A percentile compares a stretch with the other conserved stretches of the same genome.
phyloP scores from a whole-genome alignment of 176 grass and related monocot species.

The Alloteropsis semialata region DNA sequence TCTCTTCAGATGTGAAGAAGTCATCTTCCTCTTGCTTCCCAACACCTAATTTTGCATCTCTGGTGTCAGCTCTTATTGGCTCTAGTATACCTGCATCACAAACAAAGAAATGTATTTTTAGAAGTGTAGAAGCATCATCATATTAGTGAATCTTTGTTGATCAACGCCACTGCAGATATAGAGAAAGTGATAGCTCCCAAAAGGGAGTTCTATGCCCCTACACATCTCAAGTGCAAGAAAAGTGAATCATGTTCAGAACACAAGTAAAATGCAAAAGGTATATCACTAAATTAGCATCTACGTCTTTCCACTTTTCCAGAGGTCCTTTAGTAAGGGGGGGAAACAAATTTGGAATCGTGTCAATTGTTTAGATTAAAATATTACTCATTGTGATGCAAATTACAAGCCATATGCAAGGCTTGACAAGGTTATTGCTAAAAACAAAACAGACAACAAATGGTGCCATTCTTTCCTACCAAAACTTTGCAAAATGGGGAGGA shows the following conservation, averaged over 20 bases:
- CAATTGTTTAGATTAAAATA: background rate
- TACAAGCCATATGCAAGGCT: background rate
- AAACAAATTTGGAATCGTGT: background rate
- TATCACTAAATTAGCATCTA: background rate
- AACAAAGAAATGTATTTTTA: background rate
- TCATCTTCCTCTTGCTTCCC: slow-evolving; percentile 98
- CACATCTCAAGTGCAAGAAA: background rate
- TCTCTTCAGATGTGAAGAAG: slow-evolving; percentile 88
- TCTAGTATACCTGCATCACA: slow-evolving; percentile 66
- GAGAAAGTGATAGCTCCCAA: background rate
- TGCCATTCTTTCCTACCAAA: background rate
- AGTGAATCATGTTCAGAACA: background rate
- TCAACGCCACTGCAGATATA: background rate
- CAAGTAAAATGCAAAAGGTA: background rate
- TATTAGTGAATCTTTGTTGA: background rate
- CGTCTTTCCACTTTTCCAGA: background rate
- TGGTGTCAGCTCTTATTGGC: slow-evolving; percentile 87
- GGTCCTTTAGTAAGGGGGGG: background rate
- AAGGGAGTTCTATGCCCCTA: background rate
- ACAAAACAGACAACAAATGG: background rate
- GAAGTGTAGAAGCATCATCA: background rate
- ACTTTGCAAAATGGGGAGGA: background rate
- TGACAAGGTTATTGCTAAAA: background rate
- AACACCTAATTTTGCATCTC: slow-evolving; percentile 91
- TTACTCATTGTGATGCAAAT: background rate